These are phyloP conservation scores for Podaxis mareebaensis DNA, from an alignment of 768 basidiomycete species.

Conservation along the genomic window DNA sequence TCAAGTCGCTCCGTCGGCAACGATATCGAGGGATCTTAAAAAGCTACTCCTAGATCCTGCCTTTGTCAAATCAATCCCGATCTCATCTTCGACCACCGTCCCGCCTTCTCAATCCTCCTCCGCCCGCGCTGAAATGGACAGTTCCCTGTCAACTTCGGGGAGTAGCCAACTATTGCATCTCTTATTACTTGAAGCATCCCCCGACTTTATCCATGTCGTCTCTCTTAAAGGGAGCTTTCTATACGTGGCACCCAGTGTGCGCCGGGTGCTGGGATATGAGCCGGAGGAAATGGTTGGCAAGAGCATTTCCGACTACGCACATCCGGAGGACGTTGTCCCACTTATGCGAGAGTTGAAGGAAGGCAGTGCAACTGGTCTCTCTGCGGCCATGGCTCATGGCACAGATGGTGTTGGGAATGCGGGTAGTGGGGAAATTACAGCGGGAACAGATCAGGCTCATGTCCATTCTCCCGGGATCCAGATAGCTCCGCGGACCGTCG, in stretches of 20 bases:
- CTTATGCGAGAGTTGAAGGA: slow-evolving; percentile 93
- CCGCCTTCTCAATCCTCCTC: slow-evolving; percentile 26
- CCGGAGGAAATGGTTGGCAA: slow-evolving; percentile 82
- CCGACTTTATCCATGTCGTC: slow-evolving; percentile 89
- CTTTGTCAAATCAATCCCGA: slow-evolving; percentile 49
- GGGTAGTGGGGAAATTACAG: not conserved
- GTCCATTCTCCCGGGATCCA: not conserved
- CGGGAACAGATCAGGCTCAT: slow-evolving; percentile 2
- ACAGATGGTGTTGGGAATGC: slow-evolving; percentile 17
- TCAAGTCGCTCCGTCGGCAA: slow-evolving; percentile 28
- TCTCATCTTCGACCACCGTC: slow-evolving; percentile 39
- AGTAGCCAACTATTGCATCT: slow-evolving; percentile 53
- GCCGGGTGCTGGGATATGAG: slow-evolving; percentile 80
- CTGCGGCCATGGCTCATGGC: slow-evolving; percentile 12
- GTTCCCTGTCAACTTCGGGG: slow-evolving; percentile 23
- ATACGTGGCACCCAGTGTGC: slow-evolving; percentile 85
- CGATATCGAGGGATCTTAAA: slow-evolving; percentile 55
- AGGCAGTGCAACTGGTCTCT: slow-evolving; percentile 36
- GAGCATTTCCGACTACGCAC: slow-evolving; percentile 78
- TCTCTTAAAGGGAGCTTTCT: slow-evolving; percentile 92
- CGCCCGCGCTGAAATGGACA: slow-evolving; percentile 20
- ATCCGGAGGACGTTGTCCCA: slow-evolving; percentile 87
- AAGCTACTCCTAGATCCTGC: slow-evolving; percentile 44
- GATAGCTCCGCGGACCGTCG: slow-evolving; percentile 57
- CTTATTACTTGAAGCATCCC: slow-evolving; percentile 58